Base-by-base conservation (phyloP, 495 filamentous ascomycete genomes). In the Wilcoxina mikolae region DNA sequence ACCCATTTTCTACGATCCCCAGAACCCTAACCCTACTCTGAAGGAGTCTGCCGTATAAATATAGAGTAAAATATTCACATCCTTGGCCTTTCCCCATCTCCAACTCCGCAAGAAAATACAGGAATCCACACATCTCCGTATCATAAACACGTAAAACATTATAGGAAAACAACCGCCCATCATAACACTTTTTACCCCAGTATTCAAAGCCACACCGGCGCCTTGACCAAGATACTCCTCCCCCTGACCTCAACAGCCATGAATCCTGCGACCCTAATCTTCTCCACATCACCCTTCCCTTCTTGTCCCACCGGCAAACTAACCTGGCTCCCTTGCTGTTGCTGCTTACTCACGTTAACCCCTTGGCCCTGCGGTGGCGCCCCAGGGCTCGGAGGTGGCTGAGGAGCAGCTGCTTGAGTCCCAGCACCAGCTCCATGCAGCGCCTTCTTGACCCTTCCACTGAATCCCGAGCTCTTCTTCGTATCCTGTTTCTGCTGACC, bases 201-300 rank as follows among this genome's bases (percentile, higher is more conserved):
- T 7, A n/a, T 38, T 54, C 48, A 66, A 48, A 65, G 27, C 78
- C 84, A 98, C n/a, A 95, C 85, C 15, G 93, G 88, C 35, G 91
- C 83, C 71, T 94, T 94, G 18, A 83, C 73, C 62, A 98, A 69
- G 51, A 95, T 83, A 66, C 82, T 86, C 59, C 83, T 74, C 1
- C 85, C 83, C 55, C 87, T 73, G 4, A 96, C 86, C 68, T 94
- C 86, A 7, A 94, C 83, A 0, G 79, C 81, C 43, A 95, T 71
- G 63, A 94, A 95, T 1, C 83, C 83, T 18, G 90, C 79, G 65
- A 95, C 81, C 25, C 91, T 76, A 43, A 96, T 81, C 58, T 75
- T 78, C 46, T 60, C 52, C 17, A 15, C 31, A 31, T 56, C 70
- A 56, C 74, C 73, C 58, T 74, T 68, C 31, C 63, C 52, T 67